Evolutionary conservation across 2,329 filamentous ascomycete genomes (phyloP), one percentile per base, ranked within the genome.

Genomic region (Lasiodiplodia citricola): DNA sequence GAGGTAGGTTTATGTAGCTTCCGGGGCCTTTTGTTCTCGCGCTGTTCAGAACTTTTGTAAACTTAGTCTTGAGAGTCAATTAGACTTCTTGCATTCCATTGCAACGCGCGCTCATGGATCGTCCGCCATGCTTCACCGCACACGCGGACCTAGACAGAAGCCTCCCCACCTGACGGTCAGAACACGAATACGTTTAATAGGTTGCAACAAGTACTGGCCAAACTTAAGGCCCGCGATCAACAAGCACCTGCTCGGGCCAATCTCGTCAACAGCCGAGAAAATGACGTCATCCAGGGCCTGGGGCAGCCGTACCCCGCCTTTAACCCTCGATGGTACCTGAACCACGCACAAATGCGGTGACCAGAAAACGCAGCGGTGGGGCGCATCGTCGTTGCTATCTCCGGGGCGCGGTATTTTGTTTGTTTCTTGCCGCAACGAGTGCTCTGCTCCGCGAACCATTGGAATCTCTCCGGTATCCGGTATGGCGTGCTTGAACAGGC

Each of bases 401-500:
- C 44, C 44, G 18, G 44, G 41, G 44, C n/a, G 44, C 44, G 44
- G 44, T 31, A 38, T 64, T 38, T 47, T 64, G 18, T 28, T 31
- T n/a, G 16, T 35, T 21, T n/a, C 18, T n/a, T 52, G 44, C 60
- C 47, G 31, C 25, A 64, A 38, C 2, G 11, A 52, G 60, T 31
- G 23, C 6, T 37, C 21, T n/a, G 25, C 58, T 52, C 60, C 60
- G 60, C 60, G 8, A 21, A 8, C 31, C 31, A 35, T 35, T 35
- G 31, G 31, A 11, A 47, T 0, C 2, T n/a, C 18, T 18, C 8
- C 10, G 11, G 14, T 21, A n/a, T 37, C 16, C 16, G 13, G 4
- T 14, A 64, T 64, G 44, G 60, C 60, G 60, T 64, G 60, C 60
- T 63, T n/a, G 25, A 57, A 25, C n/a, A 62, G 57, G 38, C 41